Evolutionary conservation across 2,329 filamentous ascomycete genomes (phyloP).

Genomic region (Verticillium isaacii): DNA sequence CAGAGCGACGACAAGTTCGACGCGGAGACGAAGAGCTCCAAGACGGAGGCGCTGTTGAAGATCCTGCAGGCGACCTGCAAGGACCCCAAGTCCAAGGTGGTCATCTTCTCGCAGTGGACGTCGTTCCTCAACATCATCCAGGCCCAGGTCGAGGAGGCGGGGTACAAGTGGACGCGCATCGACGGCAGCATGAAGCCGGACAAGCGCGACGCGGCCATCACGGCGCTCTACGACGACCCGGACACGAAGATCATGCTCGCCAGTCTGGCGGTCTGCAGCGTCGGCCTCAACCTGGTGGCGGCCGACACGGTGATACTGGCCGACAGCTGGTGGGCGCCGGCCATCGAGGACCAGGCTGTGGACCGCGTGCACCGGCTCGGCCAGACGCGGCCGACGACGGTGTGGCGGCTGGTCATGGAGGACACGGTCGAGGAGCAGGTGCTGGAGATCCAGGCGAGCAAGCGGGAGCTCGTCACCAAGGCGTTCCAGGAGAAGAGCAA

Average conservation of each 20-base stretch:
- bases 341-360: constrained; percentile 87
- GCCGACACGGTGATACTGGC: constrained; percentile 81
- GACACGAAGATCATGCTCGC: constrained; percentile 73
- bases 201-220: constrained; percentile 67
- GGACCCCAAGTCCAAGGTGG: constrained; percentile 61
- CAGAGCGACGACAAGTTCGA: constrained; percentile 50
- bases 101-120: constrained; percentile 76
- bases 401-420: constrained; percentile 80
- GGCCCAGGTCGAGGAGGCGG: constrained; percentile 55
- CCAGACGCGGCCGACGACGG: constrained; percentile 71
- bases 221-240: constrained; percentile 61
- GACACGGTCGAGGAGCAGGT: constrained; percentile 77
- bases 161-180: constrained; percentile 64
- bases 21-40: constrained; percentile 66
- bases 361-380: constrained; percentile 84
- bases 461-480: constrained; percentile 70
- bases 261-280: constrained; percentile 74
- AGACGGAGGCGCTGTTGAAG: constrained; percentile 73
- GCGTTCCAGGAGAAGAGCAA: constrained; percentile 72
- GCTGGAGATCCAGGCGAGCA: constrained; percentile 71
- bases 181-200: constrained; percentile 74
- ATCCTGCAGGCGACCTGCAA: constrained; percentile 67
- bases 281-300: constrained; percentile 80
- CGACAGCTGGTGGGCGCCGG: constrained; percentile 87
- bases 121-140: constrained; percentile 70